A percentile compares a stretch with the other conserved stretches of the same genome.
phyloP scores from a whole-genome alignment of 2,329 filamentous ascomycete genomes.

The Clonostachys rhizophaga region DNA sequence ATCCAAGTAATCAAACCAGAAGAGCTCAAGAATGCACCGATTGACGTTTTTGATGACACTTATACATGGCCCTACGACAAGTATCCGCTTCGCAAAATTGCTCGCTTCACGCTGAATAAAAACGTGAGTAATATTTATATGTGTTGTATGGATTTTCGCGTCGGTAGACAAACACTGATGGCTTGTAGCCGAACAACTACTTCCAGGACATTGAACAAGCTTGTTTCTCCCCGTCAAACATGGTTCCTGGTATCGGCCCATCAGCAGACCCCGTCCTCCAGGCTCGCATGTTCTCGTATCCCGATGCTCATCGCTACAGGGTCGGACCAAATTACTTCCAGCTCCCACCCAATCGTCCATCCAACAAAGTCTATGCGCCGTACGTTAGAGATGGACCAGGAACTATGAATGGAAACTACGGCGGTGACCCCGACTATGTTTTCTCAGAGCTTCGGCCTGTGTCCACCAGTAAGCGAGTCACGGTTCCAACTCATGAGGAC shows the following conservation, averaged over 20 bases:
- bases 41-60: constrained; percentile 80
- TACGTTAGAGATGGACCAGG: constrained; percentile 14
- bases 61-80: constrained; percentile 82
- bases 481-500: constrained; percentile 11
- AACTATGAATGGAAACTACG: constrained; percentile 16
- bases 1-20: constrained; percentile 73
- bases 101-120: constrained; percentile 73
- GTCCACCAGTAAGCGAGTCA: constrained; percentile 20
- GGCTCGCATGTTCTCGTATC: constrained; percentile 66
- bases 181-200: constrained; percentile 60
- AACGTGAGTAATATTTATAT: constrained; percentile 30
- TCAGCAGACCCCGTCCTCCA: constrained; percentile 72
- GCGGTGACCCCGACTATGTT: constrained; percentile 16
- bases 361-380: constrained; percentile 12
- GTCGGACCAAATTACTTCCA: constrained; percentile 50
- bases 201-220: constrained; percentile 81
- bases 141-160: too few relatives aligned
- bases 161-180: too few relatives aligned
- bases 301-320: constrained; percentile 65
- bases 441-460: constrained; percentile 27
- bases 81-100: constrained; percentile 72
- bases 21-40: constrained; percentile 69
- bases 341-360: constrained; percentile 25
- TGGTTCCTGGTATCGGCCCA: constrained; percentile 74
- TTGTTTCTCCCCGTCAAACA: constrained; percentile 76